Percentiles rank a stretch among this genome's conserved stretches.
Evolutionary conservation across 176 grass and related monocot genomes (phyloP).

Genomic region (Avena sativa): DNA sequence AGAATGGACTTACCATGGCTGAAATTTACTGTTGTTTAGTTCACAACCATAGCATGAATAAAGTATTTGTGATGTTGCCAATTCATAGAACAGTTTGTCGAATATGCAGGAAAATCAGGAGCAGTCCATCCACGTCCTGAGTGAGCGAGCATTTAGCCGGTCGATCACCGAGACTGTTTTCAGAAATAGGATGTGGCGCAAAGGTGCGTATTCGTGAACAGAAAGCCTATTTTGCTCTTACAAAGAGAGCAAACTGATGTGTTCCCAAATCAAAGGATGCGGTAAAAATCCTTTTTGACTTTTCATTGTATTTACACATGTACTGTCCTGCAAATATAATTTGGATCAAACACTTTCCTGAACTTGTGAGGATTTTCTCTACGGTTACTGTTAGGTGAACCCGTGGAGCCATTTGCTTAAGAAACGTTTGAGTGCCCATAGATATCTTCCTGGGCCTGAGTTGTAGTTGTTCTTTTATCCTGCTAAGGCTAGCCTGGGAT

Average conservation of each 20-base stretch:
- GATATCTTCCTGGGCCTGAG: neutral
- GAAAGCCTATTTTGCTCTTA: neutral
- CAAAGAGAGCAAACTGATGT: neutral
- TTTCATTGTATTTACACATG: neutral
- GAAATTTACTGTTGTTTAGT: neutral
- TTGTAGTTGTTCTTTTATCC: neutral
- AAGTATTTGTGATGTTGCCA: neutral
- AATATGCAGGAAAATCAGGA: conserved; percentile 16
- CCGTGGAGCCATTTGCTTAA: neutral
- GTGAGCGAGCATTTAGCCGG: neutral
- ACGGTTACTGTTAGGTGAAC: neutral
- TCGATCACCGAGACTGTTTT: neutral
- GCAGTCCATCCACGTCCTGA: neutral
- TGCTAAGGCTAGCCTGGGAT: neutral
- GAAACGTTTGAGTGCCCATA: neutral
- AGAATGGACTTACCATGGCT: neutral
- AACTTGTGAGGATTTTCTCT: neutral
- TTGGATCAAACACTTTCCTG: neutral
- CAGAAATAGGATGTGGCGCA: neutral
- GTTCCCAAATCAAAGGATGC: neutral
- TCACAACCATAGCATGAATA: neutral
- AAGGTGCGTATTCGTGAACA: neutral
- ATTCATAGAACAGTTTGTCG: neutral
- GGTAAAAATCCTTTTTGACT: neutral
- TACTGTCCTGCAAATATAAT: neutral